A percentile compares a stretch with the other conserved stretches of the same genome.
Conservation (phyloP, 371 early-diverging fungal genomes). For the Zychaea mexicana region DNA sequence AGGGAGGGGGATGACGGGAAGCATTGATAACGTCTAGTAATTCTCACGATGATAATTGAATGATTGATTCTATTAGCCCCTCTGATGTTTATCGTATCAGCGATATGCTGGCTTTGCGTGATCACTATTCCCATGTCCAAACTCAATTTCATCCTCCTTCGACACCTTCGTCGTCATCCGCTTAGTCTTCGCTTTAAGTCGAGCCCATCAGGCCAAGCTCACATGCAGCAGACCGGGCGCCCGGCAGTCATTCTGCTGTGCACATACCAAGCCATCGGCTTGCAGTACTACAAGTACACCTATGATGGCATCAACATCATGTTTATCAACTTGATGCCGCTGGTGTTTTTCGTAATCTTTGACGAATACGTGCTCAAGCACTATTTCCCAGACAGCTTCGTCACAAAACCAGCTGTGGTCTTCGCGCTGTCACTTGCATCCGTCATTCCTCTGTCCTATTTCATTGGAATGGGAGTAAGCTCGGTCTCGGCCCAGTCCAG, state of each 20-base stretch:
- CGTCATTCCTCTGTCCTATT: slow-evolving; percentile 91
- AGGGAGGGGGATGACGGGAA: no score
- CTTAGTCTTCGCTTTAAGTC: slow-evolving; percentile 46
- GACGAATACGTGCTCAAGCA: slow-evolving; percentile 76
- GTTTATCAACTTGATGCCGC: slow-evolving; percentile 88
- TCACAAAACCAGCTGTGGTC: slow-evolving; percentile 70
- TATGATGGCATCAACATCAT: slow-evolving; percentile 96
- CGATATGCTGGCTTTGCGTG: slow-evolving; percentile 86
- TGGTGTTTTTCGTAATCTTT: slow-evolving; percentile 81
- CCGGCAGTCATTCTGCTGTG: slow-evolving; percentile 68
- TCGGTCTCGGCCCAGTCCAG: slow-evolving; percentile 94
- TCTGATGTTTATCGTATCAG: slow-evolving; percentile 73
- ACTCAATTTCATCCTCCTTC: slow-evolving; percentile 76
- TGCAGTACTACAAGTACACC: slow-evolving; percentile 91
- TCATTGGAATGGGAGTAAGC: slow-evolving; percentile 96
- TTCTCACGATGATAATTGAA: background rate
- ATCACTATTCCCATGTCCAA: slow-evolving; percentile 96
- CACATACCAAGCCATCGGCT: slow-evolving; percentile 78
- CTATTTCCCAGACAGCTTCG: slow-evolving; percentile 43
- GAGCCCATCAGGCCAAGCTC: slow-evolving; percentile 17
- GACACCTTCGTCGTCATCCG: slow-evolving; percentile 81
- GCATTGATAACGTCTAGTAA: no score
- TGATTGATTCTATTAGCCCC: slow-evolving; percentile 66
- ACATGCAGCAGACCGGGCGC: slow-evolving; percentile 18
- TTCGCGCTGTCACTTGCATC: slow-evolving; percentile 83